phyloP scores from a whole-genome alignment of 768 basidiomycete species.

The Hydnomerulius pinastri region DNA sequence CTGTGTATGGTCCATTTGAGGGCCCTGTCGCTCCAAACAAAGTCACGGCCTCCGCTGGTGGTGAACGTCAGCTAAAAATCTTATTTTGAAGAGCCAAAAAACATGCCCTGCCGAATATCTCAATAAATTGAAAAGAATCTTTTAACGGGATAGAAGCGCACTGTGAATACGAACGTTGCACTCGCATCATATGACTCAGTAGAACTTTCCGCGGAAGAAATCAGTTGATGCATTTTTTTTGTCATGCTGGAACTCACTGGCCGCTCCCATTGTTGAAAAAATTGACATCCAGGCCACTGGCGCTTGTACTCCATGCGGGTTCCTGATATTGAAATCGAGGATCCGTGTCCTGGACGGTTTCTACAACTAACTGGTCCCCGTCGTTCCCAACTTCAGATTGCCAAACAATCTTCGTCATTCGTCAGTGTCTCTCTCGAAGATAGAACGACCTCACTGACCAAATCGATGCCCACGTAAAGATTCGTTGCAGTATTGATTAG shows the following conservation, averaged over 20 bases:
- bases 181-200: conserved; percentile 34
- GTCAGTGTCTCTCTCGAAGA: no score
- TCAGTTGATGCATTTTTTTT: conserved; percentile 2
- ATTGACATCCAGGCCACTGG: conserved; percentile 34
- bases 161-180: conserved; percentile 41
- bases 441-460: no score
- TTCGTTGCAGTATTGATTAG: conserved; percentile 33
- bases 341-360: conserved; percentile 36
- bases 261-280: conserved; percentile 45
- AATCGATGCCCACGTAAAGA: conserved; percentile 48
- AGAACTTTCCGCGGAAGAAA: conserved; percentile 24
- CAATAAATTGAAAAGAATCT: conserved; percentile 8
- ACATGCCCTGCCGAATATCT: conserved; percentile 22
- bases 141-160: conserved; percentile 23
- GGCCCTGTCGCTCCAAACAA: conserved; percentile 46
- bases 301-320: conserved; percentile 36
- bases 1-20: conserved; percentile 35
- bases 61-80: background rate
- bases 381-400: conserved; percentile 25
- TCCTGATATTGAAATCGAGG: conserved; percentile 40
- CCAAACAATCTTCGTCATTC: conserved; percentile 34
- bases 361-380: conserved; percentile 16
- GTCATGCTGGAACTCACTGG: conserved; percentile 31
- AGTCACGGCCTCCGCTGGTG: conserved; percentile 45
- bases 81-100: background rate